phyloP scores from a whole-genome alignment of 352 stramenopile genomes.

The Phytophthora tubulina region DNA sequence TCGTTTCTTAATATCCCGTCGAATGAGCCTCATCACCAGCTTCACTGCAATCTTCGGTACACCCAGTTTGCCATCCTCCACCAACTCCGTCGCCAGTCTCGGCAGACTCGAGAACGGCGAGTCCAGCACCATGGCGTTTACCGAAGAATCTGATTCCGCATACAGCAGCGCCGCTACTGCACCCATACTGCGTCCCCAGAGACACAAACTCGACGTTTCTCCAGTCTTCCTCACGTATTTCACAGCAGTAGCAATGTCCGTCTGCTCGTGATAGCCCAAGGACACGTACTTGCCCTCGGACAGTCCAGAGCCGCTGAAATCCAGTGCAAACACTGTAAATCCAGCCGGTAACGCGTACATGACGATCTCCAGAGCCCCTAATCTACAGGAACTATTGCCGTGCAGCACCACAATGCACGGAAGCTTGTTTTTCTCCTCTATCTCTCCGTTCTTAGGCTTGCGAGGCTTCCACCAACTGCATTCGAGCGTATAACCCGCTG shows the following conservation, averaged over 20 bases:
- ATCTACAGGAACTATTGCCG: constrained; percentile 83
- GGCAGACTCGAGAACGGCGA: constrained; percentile 85
- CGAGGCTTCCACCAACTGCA: constrained; percentile 90
- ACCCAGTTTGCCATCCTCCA: constrained; percentile 84
- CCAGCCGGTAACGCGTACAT: constrained; percentile 78
- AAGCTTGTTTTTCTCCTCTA: constrained; percentile 42
- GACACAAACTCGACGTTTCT: constrained; percentile 67
- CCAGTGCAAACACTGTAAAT: constrained; percentile 86
- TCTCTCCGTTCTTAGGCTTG: constrained; percentile 12
- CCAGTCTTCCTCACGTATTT: constrained; percentile 66
- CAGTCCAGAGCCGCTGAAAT: constrained; percentile 81
- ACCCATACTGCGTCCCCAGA: constrained; percentile 87
- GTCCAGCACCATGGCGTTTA: constrained; percentile 87
- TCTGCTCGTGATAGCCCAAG: constrained; percentile 79
- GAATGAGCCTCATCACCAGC: constrained; percentile 85
- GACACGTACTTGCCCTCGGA: constrained; percentile 89
- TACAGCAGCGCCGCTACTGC: constrained; percentile 81
- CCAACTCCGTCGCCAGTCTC: constrained; percentile 75
- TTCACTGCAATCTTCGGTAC: constrained; percentile 86
- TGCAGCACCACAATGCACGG: constrained; percentile 88
- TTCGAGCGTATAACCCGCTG: constrained; percentile 76
- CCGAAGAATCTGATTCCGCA: constrained; percentile 56
- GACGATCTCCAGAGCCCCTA: constrained; percentile 81
- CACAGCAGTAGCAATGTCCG: constrained; percentile 77
- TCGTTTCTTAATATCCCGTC: constrained; percentile 78